These are phyloP conservation scores for Babesia ovis DNA, from an alignment of 169 alveolate genomes.

Conservation along the genomic window DNA sequence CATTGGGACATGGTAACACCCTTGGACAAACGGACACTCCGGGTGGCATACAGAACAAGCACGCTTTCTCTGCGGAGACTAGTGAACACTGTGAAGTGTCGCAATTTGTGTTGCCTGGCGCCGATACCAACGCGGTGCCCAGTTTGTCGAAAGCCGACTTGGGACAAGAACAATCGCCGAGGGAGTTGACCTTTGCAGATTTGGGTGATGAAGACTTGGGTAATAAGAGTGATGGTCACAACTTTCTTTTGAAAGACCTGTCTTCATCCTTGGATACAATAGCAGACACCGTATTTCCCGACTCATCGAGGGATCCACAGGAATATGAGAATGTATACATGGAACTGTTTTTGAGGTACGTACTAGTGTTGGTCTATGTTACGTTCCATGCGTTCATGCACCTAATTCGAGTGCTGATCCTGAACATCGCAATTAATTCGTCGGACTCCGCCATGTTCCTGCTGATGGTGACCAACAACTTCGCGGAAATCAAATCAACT, in stretches of 20 bases:
- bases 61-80: not conserved
- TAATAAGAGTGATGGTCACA: not conserved
- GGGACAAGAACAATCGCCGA: not conserved
- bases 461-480: constrained; percentile 86
- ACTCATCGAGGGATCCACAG: not conserved
- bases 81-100: not conserved
- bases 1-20: not conserved
- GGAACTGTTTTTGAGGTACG: constrained; percentile 43
- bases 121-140: not conserved
- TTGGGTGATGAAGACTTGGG: not conserved
- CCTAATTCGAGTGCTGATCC: constrained; percentile 81
- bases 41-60: too few relatives aligned
- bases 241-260: not conserved
- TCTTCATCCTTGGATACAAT: not conserved
- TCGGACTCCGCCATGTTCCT: constrained; percentile 89
- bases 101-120: not conserved
- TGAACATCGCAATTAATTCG: constrained; percentile 88
- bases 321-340: constrained; percentile 11
- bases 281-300: constrained; percentile 6
- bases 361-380: constrained; percentile 71
- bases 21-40: not conserved
- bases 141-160: not conserved
- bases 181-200: not conserved
- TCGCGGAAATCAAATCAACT: constrained; percentile 87
- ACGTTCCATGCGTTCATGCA: constrained; percentile 83